Evolutionary conservation across 2,329 filamentous ascomycete genomes (phyloP), one percentile per base, ranked within the genome.

Genomic region (Phialocephala subalpina): DNA sequence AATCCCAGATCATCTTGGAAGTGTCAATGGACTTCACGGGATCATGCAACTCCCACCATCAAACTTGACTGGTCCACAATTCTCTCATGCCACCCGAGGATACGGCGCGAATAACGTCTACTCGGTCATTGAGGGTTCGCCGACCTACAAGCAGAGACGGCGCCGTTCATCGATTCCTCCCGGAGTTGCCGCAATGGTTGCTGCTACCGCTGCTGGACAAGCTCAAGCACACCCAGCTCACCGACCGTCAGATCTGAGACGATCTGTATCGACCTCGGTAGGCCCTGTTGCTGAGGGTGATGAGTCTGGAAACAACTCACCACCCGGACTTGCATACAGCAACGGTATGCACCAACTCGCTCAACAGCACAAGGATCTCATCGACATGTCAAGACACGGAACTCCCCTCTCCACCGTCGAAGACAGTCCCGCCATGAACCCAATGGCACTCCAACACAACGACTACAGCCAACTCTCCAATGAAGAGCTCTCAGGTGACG

Each of bases 101-200:
- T 93, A 93, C 72, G 86, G 85, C 66, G 78, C 83, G 53, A 91
- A 90, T 79, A 97, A 93, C 78, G 92, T 96, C 73, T 97, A 97
- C 83, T 95, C 93, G 58, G 94, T 97, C 58, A 96, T 98, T 77
- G 96, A 99, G 82, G 96, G 96, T 58, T 99, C 96, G 33, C 96
- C 96, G 14, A 98, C 96, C 42, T 99, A 99, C 83, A 99, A 99
- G 87, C 96, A 98, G 84, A 89, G 96, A 74, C 88, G 96, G 78
- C 90, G 96, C 72, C 92, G 96, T 69, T 97, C 96, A 40, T 98
- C 95, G 49, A 93, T 98, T 69, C 94, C 95, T 27, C 91, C 92
- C 14, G 88, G 91, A 72, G 88, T 94, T 78, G 85, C 86, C 65
- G 87, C 86, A 53, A 89, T 91, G 67, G 87, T 90, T 69, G 88